Evolutionary conservation across 371 early-diverging fungal genomes (phyloP).

Genomic region (Fennellomyces sp.): DNA sequence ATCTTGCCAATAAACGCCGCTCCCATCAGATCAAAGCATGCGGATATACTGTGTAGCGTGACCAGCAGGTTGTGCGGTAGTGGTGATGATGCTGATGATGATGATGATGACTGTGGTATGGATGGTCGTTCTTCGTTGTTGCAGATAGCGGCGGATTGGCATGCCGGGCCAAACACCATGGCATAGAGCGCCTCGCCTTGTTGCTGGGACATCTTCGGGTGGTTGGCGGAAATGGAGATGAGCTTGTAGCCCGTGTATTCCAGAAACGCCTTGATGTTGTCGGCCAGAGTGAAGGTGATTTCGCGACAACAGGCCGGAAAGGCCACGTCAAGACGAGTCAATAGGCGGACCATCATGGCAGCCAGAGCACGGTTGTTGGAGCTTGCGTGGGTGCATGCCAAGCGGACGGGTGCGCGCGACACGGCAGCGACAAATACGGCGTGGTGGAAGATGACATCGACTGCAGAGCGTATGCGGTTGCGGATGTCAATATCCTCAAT

Average conservation of each 20-base stretch:
- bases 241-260: conserved; percentile 51
- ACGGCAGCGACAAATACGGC: conserved; percentile 47
- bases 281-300: conserved; percentile 50
- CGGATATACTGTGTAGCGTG: conserved; percentile 39
- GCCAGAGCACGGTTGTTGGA: conserved; percentile 34
- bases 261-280: conserved; percentile 49
- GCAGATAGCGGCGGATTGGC: conserved; percentile 4
- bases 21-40: conserved; percentile 49
- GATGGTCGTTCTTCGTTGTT: not conserved
- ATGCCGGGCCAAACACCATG: conserved; percentile 15
- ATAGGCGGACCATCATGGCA: conserved; percentile 37
- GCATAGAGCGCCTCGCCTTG: not conserved
- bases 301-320: conserved; percentile 46
- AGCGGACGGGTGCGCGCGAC: conserved; percentile 21
- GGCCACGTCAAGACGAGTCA: conserved; percentile 37
- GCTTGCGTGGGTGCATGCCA: conserved; percentile 23
- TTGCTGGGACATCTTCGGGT: conserved; percentile 9
- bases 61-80: conserved; percentile 5
- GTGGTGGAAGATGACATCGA: conserved; percentile 50
- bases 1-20: conserved; percentile 44
- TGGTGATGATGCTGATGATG: conserved; percentile 9
- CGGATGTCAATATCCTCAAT: conserved; percentile 53
- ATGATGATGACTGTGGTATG: conserved; percentile 3
- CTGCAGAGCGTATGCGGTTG: conserved; percentile 44
- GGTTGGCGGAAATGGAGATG: conserved; percentile 13